phyloP scores from a whole-genome alignment of 1,284 basidiomycete species.

The Malassezia yamatoensis region DNA sequence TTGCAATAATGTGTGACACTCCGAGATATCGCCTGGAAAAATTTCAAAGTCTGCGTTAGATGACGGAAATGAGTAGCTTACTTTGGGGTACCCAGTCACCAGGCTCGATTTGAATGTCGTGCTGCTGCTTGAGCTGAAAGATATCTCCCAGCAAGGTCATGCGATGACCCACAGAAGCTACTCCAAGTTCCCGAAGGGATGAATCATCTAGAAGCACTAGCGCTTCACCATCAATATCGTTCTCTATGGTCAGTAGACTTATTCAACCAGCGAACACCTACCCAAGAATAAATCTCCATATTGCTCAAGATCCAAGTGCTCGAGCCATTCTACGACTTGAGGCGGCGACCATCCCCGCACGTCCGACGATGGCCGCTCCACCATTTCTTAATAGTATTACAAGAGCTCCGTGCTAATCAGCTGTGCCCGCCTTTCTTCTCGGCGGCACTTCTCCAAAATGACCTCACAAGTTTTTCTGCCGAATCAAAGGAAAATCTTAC shows the following conservation, averaged over 20 bases:
- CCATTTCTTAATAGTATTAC: too few species aligned
- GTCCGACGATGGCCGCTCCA: slow-evolving; percentile 21
- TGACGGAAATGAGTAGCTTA: not conserved
- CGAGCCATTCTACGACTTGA: slow-evolving; percentile 34
- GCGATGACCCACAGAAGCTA: slow-evolving; percentile 39
- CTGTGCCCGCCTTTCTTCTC: too few species aligned
- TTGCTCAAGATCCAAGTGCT: slow-evolving; percentile 23
- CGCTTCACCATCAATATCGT: slow-evolving; percentile 44
- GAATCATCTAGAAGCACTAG: slow-evolving; percentile 43
- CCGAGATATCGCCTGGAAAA: not conserved
- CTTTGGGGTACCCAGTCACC: slow-evolving; percentile 39
- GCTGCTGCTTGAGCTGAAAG: slow-evolving; percentile 35
- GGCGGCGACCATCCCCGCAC: slow-evolving; percentile 33
- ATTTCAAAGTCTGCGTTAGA: slow-evolving; percentile 5
- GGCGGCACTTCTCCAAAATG: too few species aligned
- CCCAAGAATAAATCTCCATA: slow-evolving; percentile 23
- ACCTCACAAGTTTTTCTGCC: too few species aligned
- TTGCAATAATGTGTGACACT: not conserved
- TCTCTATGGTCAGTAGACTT: slow-evolving; percentile 15
- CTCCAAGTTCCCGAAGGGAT: slow-evolving; percentile 39
- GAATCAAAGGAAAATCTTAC: too few species aligned
- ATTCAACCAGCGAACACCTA: not conserved
- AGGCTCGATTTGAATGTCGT: slow-evolving; percentile 36
- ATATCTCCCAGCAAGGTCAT: slow-evolving; percentile 35
- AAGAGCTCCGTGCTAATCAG: too few species aligned